These are phyloP conservation scores for Botryotinia calthae DNA, from an alignment of 2,329 filamentous ascomycete species.

Conservation along the genomic window DNA sequence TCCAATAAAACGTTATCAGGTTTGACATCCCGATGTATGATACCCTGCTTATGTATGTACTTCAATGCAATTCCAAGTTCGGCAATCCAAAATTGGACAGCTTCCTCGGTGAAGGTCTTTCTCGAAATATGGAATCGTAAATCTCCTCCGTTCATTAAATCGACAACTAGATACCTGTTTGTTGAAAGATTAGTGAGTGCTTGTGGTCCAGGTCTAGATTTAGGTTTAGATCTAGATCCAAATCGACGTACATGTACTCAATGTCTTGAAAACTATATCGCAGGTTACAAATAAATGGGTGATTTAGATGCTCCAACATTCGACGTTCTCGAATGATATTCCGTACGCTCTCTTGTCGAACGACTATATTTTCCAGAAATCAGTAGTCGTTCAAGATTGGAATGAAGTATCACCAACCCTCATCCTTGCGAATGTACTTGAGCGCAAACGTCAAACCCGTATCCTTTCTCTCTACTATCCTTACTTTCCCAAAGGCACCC, in stretches of 20 bases:
- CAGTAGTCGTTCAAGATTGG: conserved; percentile 24
- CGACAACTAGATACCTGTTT: conserved; percentile 83
- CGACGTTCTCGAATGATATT: conserved; percentile 97
- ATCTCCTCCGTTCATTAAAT: conserved; percentile 97
- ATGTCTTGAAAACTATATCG: conserved; percentile 99
- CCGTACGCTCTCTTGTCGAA: conserved; percentile 93
- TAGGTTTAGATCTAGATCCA: not conserved
- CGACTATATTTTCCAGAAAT: conserved; percentile 57
- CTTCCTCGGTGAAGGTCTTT: conserved; percentile 97
- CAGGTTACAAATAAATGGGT: conserved; percentile 96
- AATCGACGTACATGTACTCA: conserved; percentile 80
- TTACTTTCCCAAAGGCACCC: conserved; percentile 96
- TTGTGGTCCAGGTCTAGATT: not conserved
- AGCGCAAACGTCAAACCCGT: conserved; percentile 90
- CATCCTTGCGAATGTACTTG: conserved; percentile 98
- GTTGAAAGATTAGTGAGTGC: not conserved
- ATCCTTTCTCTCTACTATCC: conserved; percentile 97
- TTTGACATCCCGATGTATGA: conserved; percentile 89
- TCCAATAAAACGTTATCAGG: conserved; percentile 89
- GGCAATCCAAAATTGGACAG: conserved; percentile 94
- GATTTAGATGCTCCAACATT: conserved; percentile 97
- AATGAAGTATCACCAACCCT: conserved; percentile 58
- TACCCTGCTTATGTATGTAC: conserved; percentile 82
- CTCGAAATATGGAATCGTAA: conserved; percentile 95
- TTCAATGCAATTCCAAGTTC: conserved; percentile 87